Evolutionary conservation across 129 eudicot genomes (phyloP).

Genomic region (Tagetes patula): DNA sequence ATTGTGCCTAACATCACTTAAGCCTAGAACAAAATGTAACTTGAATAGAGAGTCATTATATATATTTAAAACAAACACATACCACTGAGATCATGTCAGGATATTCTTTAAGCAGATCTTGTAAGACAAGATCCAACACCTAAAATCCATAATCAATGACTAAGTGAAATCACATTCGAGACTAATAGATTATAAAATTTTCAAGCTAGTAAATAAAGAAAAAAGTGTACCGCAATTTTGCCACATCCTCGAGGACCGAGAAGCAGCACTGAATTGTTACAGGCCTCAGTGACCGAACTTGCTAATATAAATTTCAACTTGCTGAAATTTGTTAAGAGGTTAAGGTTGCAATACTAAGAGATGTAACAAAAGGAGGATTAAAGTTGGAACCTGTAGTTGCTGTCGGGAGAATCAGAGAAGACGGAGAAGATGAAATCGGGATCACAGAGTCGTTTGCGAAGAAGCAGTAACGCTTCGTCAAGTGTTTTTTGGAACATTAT

Average conservation of each 20-base stretch:
- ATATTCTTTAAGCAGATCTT: slow-evolving; percentile 63
- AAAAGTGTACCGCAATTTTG: slow-evolving; percentile 56
- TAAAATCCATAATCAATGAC: slow-evolving; percentile 27
- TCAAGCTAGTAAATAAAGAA: not conserved
- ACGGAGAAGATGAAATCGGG: slow-evolving; percentile 67
- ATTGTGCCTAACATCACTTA: not conserved
- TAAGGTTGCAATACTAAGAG: not conserved
- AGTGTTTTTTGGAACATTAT: slow-evolving; percentile 34
- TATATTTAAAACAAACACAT: slow-evolving; percentile 15
- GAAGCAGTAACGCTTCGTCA: slow-evolving; percentile 57
- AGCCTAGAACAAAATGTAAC: not conserved
- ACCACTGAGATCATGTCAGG: slow-evolving; percentile 91
- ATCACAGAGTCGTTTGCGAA: slow-evolving; percentile 56
- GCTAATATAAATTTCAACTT: slow-evolving; percentile 82
- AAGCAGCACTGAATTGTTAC: slow-evolving; percentile 83
- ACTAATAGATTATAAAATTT: not conserved
- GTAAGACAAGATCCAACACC: slow-evolving; percentile 95
- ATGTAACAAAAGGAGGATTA: not conserved
- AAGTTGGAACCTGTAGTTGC: slow-evolving; percentile 69
- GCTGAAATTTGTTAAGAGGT: slow-evolving; percentile 38
- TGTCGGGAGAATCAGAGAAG: slow-evolving; percentile 61
- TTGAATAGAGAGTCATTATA: not conserved
- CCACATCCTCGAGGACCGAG: slow-evolving; percentile 99
- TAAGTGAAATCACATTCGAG: not conserved
- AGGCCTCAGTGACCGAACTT: slow-evolving; percentile 85